Evolutionary conservation across 2,329 filamentous ascomycete species (phyloP), one percentile per base, ranked within the genome.

Genomic region (Penicillium decumbens): DNA sequence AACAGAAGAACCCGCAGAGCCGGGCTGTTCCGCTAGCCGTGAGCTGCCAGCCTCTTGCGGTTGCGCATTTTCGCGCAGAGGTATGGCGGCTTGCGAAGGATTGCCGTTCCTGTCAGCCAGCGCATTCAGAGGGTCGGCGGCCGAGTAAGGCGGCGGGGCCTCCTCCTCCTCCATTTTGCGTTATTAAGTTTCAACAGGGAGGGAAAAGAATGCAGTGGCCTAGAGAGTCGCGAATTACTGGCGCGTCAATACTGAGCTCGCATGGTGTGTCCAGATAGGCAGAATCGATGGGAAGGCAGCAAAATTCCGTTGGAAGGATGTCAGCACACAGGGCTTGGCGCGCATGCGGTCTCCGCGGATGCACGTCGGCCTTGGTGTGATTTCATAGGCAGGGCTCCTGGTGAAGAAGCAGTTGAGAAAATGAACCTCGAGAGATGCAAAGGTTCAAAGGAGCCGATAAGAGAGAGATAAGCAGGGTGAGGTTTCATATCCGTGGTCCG

Each of bases 81-180:
- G 33, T 57, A 48, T 45, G 51, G 62, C n/a, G 54, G 50, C 29
- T 46, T 41, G 41, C 27, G 50, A 20, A 41, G 53, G 18, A 43
- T 45, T 46, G 47, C 53, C 55, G 49, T 59, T 62, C 40, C 57
- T 42, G 47, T 50, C 59, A 47, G 57, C 43, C 46, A 58, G 58
- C 23, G 57, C 43, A 39, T 59, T 47, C 44, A 72, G 60, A 33
- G 71, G 70, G 49, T 73, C 71, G 44, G 70, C 62, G 33, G 69
- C 62, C 51, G 71, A 69, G 56, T 73, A 73, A 25, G 71, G 71
- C 45, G 71, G 70, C 58, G 71, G 71, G 51, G 64, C 67, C 46
- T 72, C 70, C 28, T 72, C 68, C 45, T 63, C 57, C 49, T 68
- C 65, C 66, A 69, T 69, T 51, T 49, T 52, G 55, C 40, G 33